Evolutionary conservation across 78 protist species (phyloP).

Genomic region (Monocercomonoides exilis): DNA sequence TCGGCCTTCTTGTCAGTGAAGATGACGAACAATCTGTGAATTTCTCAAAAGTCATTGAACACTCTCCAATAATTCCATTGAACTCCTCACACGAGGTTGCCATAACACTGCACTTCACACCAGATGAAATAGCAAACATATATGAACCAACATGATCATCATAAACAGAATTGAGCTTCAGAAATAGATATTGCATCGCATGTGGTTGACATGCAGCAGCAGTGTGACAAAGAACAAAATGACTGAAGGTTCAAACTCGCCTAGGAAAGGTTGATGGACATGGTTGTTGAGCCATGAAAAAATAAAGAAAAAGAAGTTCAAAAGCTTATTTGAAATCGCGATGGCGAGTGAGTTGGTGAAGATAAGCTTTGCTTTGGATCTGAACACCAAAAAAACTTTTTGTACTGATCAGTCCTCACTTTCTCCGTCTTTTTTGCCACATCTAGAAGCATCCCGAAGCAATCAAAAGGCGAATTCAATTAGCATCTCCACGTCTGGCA

Average conservation of each 20-base stretch:
- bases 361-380: neutral
- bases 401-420: neutral
- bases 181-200: neutral
- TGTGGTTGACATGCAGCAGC: slow-evolving; percentile 12
- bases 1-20: slow-evolving; percentile 38
- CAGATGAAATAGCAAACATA: neutral
- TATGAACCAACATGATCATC: no score
- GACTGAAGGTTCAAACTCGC: slow-evolving; percentile 29
- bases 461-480: no score
- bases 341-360: neutral
- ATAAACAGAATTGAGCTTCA: no score
- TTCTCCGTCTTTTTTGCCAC: no score
- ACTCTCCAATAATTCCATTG: neutral
- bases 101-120: neutral
- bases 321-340: neutral
- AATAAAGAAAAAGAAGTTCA: neutral
- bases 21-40: slow-evolving; percentile 15
- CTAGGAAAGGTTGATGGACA: neutral
- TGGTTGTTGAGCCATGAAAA: neutral
- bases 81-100: neutral
- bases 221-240: slow-evolving; percentile 57
- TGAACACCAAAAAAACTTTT: neutral
- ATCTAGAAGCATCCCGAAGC: no score
- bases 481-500: slow-evolving; percentile 5
- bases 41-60: neutral